Conservation (phyloP, 1,139 yeast species). For the Maudiozyma humilis region DNA sequence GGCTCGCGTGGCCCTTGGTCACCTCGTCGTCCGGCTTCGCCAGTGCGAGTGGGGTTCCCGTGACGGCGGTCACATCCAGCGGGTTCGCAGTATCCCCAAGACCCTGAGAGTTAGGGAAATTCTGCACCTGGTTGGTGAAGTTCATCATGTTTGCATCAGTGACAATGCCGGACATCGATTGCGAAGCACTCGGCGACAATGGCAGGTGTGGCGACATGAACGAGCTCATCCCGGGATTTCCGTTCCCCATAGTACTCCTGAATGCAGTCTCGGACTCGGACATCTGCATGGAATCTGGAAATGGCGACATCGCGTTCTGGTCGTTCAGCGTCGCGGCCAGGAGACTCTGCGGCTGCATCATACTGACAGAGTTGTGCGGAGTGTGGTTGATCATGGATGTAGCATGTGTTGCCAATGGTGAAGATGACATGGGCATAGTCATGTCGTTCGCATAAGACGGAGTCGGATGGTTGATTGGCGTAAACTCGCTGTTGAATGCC, state of each 20-base stretch:
- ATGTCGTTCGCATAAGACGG: constrained; percentile 1
- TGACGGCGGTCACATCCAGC: not conserved
- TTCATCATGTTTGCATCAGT: not conserved
- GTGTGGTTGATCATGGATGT: constrained; percentile 1
- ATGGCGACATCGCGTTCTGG: constrained; percentile 10
- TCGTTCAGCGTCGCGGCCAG: constrained; percentile 16
- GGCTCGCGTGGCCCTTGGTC: not conserved
- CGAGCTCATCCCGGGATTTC: not conserved
- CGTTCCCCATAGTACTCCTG: constrained; percentile 1
- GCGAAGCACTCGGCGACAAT: constrained; percentile 5
- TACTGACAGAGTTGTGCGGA: constrained; percentile 4
- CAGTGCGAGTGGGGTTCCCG: not conserved
- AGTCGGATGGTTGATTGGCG: not conserved
- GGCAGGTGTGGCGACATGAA: constrained; percentile 8
- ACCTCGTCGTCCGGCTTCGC: not conserved
- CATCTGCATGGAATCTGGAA: constrained; percentile 9
- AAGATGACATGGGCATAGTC: not conserved
- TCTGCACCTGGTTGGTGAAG: not conserved
- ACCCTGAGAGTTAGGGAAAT: not conserved
- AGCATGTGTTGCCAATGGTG: not conserved
- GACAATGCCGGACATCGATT: not conserved
- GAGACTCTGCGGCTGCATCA: constrained; percentile 15
- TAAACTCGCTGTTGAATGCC: constrained; percentile 2
- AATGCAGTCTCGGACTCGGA: constrained; percentile 11
- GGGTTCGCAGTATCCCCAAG: not conserved